Percentiles rank a stretch among this genome's conserved stretches.
Evolutionary conservation across 176 grass and related monocot genomes (phyloP).

Genomic region (Coix lacrymajobi): DNA sequence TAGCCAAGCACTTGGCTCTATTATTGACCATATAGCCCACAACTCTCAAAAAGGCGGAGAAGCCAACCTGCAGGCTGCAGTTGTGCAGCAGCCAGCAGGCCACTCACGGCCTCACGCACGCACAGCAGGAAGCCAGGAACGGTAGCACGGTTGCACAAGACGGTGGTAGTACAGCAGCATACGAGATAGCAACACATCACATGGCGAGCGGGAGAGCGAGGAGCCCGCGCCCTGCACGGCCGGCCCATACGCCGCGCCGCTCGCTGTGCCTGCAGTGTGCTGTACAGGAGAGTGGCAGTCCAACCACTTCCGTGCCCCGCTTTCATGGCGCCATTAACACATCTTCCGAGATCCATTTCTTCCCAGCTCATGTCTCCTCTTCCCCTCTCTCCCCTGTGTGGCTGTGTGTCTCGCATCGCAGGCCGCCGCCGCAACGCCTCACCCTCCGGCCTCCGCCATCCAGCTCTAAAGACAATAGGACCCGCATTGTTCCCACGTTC

Average conservation of each 20-base stretch:
- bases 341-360: background rate
- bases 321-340: conserved; percentile 38
- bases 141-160: too few relatives aligned
- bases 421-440: background rate
- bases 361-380: background rate
- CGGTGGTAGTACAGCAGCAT: background rate
- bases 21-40: too few relatives aligned
- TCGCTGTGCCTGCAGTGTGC: background rate
- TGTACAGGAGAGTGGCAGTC: background rate
- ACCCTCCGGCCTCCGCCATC: background rate
- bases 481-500: too few relatives aligned
- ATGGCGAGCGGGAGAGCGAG: background rate
- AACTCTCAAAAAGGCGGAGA: too few relatives aligned
- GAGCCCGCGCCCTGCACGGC: background rate
- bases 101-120: too few relatives aligned
- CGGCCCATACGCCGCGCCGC: background rate
- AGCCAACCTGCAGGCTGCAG: too few relatives aligned
- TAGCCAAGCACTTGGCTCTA: too few relatives aligned
- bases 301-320: background rate
- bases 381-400: too few relatives aligned
- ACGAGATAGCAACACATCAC: conserved; percentile 4
- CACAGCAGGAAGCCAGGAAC: too few relatives aligned
- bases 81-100: too few relatives aligned
- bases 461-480: conserved; percentile 27
- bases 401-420: too few relatives aligned